Percentiles rank a stretch among this genome's conserved stretches.
Evolutionary conservation across 2,329 filamentous ascomycete genomes (phyloP).

Genomic region (Chrysoporthe cubensis): DNA sequence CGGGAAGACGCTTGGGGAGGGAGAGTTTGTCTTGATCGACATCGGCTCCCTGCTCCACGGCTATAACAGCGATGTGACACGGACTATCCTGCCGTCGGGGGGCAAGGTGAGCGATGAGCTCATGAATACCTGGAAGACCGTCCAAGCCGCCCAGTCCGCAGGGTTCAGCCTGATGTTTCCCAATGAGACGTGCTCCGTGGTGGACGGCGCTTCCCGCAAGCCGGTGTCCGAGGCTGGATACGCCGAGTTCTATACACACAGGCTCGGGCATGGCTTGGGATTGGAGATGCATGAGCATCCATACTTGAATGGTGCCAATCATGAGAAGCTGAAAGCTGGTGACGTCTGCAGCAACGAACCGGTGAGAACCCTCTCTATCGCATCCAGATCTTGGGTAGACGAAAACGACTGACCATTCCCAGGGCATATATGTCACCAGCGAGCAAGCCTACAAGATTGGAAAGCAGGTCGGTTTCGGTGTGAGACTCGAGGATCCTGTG

Average conservation of each 20-base stretch:
- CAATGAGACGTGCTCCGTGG: constrained; percentile 36
- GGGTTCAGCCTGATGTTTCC: constrained; percentile 35
- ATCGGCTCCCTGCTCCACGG: constrained; percentile 37
- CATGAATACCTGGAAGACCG: constrained; percentile 35
- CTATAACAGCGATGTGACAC: constrained; percentile 38
- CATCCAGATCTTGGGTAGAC: neutral
- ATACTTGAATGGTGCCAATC: constrained; percentile 38
- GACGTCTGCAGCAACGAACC: constrained; percentile 38
- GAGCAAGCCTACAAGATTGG: constrained; percentile 36
- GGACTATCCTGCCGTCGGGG: constrained; percentile 35
- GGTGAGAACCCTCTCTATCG: constrained; percentile 27
- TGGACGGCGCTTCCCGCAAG: constrained; percentile 36
- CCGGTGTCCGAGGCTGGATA: constrained; percentile 34
- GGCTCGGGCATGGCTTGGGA: constrained; percentile 37
- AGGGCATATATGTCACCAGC: constrained; percentile 39
- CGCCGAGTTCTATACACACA: constrained; percentile 36
- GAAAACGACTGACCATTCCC: neutral
- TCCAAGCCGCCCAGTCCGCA: constrained; percentile 34
- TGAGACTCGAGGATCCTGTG: constrained; percentile 37
- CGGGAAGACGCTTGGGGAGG: constrained; percentile 34
- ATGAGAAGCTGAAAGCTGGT: constrained; percentile 34
- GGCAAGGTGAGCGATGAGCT: constrained; percentile 33
- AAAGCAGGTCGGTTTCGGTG: constrained; percentile 34
- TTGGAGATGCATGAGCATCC: constrained; percentile 38
- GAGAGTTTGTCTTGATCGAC: constrained; percentile 38